phyloP scores from a whole-genome alignment of 352 stramenopile genomes.

The Phytophthora hibernalis region DNA sequence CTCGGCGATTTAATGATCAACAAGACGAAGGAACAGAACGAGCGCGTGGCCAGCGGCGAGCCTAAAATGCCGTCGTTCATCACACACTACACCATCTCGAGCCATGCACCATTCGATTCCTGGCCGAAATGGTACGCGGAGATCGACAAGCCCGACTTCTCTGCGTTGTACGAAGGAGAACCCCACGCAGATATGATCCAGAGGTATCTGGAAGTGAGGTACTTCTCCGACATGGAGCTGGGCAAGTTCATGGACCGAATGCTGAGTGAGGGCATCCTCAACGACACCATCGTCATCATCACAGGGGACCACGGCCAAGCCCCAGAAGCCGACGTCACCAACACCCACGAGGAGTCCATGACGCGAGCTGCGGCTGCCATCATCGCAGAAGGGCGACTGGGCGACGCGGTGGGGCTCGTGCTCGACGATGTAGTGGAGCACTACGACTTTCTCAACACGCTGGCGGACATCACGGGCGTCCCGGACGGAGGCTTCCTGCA shows the following conservation, averaged over 20 bases:
- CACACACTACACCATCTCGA: slow-evolving; percentile 71
- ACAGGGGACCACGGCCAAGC: slow-evolving; percentile 60
- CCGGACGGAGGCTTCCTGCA: slow-evolving; percentile 42
- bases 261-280: slow-evolving; percentile 44
- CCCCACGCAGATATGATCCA: slow-evolving; percentile 35
- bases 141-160: slow-evolving; percentile 46
- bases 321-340: slow-evolving; percentile 47
- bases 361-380: slow-evolving; percentile 41
- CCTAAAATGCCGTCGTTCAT: slow-evolving; percentile 54
- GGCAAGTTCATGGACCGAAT: slow-evolving; percentile 65
- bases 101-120: slow-evolving; percentile 51
- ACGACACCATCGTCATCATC: slow-evolving; percentile 64
- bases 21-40: slow-evolving; percentile 43
- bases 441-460: slow-evolving; percentile 51
- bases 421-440: slow-evolving; percentile 43
- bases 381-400: slow-evolving; percentile 45
- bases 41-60: slow-evolving; percentile 29
- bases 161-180: slow-evolving; percentile 34
- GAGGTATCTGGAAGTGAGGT: slow-evolving; percentile 50
- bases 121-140: slow-evolving; percentile 49
- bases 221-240: slow-evolving; percentile 55
- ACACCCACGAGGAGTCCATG: slow-evolving; percentile 42
- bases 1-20: slow-evolving; percentile 56
- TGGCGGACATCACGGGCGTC: slow-evolving; percentile 47
- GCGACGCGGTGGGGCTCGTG: slow-evolving; percentile 31